Conservation (phyloP, 2,329 filamentous ascomycete genomes). For the Rutstroemia sp. region DNA sequence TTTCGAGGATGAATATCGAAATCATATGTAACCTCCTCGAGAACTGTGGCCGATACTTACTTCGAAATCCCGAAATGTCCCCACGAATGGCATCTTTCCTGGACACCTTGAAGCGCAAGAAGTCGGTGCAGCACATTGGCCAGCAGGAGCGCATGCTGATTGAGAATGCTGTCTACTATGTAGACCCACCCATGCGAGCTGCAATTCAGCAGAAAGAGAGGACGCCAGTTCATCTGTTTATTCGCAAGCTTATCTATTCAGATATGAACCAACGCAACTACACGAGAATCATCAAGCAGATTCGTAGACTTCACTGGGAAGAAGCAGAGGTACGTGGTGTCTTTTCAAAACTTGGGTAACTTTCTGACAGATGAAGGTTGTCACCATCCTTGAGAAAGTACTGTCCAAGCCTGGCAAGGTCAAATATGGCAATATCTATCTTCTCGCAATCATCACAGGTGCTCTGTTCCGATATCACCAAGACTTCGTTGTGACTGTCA, state of each 20-base stretch:
- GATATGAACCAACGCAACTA: constrained; percentile 94
- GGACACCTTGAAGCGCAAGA: constrained; percentile 92
- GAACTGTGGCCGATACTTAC: constrained; percentile 89
- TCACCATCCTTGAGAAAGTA: constrained; percentile 58
- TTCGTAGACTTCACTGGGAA: constrained; percentile 96
- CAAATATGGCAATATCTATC: constrained; percentile 93
- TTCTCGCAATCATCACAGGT: constrained; percentile 82
- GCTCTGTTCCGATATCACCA: constrained; percentile 89
- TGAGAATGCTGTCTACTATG: constrained; percentile 96
- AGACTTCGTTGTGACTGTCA: constrained; percentile 80
- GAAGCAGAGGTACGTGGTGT: constrained; percentile 60
- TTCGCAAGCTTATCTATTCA: constrained; percentile 85
- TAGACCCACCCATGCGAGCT: constrained; percentile 87
- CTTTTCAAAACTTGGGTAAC: not conserved
- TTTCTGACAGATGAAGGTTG: constrained; percentile 20
- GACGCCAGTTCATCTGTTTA: constrained; percentile 85
- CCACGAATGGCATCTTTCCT: constrained; percentile 91
- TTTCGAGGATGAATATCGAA: constrained; percentile 98
- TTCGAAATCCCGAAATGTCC: constrained; percentile 86
- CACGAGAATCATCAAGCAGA: constrained; percentile 87
- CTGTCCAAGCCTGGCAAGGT: constrained; percentile 96
- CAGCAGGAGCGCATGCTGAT: constrained; percentile 97
- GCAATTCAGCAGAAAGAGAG: constrained; percentile 96
- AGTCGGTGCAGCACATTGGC: constrained; percentile 87
- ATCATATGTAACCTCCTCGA: constrained; percentile 95